A percentile compares a stretch with the other conserved stretches of the same genome.
Evolutionary conservation across 805 yeast species (phyloP).

Genomic region (Candida dajiaensis): DNA sequence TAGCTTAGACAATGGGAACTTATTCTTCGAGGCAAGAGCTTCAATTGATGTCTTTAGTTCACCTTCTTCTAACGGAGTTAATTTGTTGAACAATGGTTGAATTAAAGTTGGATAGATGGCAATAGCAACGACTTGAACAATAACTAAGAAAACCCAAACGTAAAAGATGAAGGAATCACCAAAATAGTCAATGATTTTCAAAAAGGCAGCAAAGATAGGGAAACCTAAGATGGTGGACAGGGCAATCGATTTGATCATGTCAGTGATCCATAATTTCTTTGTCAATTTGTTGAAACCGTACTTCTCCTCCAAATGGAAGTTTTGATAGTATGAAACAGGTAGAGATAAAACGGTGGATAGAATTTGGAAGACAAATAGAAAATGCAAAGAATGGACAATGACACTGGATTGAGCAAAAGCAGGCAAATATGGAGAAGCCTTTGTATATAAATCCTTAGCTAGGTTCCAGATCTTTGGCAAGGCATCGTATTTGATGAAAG

Average conservation of each 20-base stretch:
- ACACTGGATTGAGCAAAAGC: slow-evolving; percentile 41
- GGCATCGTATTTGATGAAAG: slow-evolving; percentile 52
- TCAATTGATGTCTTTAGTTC: slow-evolving; percentile 80
- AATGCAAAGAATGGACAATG: slow-evolving; percentile 67
- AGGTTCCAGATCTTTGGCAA: slow-evolving; percentile 58
- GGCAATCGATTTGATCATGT: slow-evolving; percentile 53
- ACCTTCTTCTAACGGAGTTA: slow-evolving; percentile 86
- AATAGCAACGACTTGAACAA: slow-evolving; percentile 66
- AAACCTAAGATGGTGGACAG: slow-evolving; percentile 57
- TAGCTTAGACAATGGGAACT: slow-evolving; percentile 82
- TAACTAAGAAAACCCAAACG: slow-evolving; percentile 64
- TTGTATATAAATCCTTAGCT: slow-evolving; percentile 34
- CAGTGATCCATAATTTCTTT: slow-evolving; percentile 61
- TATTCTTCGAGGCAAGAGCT: slow-evolving; percentile 62
- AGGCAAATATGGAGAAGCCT: slow-evolving; percentile 23
- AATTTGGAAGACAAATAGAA: slow-evolving; percentile 45
- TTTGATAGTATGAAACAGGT: slow-evolving; percentile 70
- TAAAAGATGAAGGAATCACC: slow-evolving; percentile 81
- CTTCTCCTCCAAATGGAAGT: slow-evolving; percentile 86
- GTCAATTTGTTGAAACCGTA: slow-evolving; percentile 93
- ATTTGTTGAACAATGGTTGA: slow-evolving; percentile 89
- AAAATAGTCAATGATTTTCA: slow-evolving; percentile 74
- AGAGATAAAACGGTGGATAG: slow-evolving; percentile 48
- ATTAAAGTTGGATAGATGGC: slow-evolving; percentile 79
- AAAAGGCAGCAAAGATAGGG: slow-evolving; percentile 67